These are phyloP conservation scores for Alternaria alternata DNA, from an alignment of 2,329 filamentous ascomycete species.

Conservation along the genomic window DNA sequence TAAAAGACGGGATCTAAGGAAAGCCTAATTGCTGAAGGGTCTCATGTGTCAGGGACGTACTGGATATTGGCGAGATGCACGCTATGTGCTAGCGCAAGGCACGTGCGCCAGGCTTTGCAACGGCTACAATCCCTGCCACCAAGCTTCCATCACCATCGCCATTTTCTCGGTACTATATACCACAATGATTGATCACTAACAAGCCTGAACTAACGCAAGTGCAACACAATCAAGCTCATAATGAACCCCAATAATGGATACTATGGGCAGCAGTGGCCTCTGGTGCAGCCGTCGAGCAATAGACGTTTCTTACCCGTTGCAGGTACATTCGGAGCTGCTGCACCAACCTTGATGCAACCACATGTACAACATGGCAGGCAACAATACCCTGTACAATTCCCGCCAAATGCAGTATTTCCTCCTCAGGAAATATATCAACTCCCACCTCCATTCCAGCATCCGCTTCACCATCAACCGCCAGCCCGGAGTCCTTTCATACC, in stretches of 20 bases:
- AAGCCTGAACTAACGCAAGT: slow-evolving; percentile 19
- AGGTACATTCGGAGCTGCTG: slow-evolving; percentile 29
- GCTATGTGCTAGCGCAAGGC: slow-evolving; percentile 11
- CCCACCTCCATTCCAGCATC: slow-evolving; percentile 16
- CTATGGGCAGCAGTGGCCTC: slow-evolving; percentile 34
- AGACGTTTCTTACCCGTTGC: slow-evolving; percentile 32
- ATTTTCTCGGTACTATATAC: slow-evolving; percentile 14
- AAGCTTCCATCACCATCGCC: slow-evolving; percentile 19
- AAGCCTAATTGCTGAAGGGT: background rate
- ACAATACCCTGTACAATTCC: slow-evolving; percentile 24
- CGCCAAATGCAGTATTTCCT: slow-evolving; percentile 21
- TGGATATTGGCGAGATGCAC: background rate
- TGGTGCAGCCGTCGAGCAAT: slow-evolving; percentile 22
- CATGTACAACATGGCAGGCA: slow-evolving; percentile 19
- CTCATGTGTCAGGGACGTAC: background rate
- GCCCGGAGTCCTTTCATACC: slow-evolving; percentile 29
- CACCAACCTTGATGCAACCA: slow-evolving; percentile 20
- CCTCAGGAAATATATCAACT: slow-evolving; percentile 30
- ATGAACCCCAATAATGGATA: slow-evolving; percentile 37
- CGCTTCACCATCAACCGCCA: slow-evolving; percentile 15
- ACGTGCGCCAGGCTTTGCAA: slow-evolving; percentile 7
- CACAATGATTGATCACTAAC: slow-evolving; percentile 31
- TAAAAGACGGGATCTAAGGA: background rate
- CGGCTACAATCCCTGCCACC: slow-evolving; percentile 19
- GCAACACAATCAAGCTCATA: slow-evolving; percentile 9